phyloP scores from a whole-genome alignment of 2,329 filamentous ascomycete genomes.

The Botryosphaeria dothidea region DNA sequence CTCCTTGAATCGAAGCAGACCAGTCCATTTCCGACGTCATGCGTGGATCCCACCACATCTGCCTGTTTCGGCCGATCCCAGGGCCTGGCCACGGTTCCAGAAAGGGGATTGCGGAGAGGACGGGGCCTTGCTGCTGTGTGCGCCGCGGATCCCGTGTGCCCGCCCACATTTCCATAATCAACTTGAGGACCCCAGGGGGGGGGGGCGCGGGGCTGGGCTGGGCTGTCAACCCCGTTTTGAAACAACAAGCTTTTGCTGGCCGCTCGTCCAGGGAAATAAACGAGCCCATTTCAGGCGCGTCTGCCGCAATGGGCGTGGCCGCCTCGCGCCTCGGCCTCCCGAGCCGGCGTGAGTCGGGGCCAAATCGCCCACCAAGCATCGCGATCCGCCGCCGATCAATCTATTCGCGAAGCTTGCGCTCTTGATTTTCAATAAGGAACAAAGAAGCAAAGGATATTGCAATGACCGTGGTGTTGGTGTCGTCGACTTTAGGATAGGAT shows the following conservation, averaged over 20 bases:
- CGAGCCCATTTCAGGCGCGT: neutral
- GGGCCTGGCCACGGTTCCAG: neutral
- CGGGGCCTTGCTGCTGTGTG: neutral
- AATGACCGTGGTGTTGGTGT: too few relatives aligned
- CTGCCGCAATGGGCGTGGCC: neutral
- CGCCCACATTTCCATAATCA: constrained; percentile 3
- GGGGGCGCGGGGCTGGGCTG: neutral
- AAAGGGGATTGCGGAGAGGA: neutral
- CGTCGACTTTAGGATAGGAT: neutral
- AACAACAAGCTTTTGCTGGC: neutral
- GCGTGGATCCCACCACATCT: neutral
- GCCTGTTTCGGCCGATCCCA: neutral
- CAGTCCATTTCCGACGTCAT: neutral
- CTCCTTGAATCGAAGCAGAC: neutral
- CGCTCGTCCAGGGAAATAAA: neutral
- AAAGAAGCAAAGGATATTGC: too few relatives aligned
- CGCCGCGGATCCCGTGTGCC: neutral
- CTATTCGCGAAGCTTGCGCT: neutral
- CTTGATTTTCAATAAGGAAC: too few relatives aligned
- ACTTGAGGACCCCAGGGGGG: neutral
- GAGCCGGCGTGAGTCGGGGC: too few relatives aligned
- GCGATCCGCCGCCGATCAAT: constrained; percentile 2
- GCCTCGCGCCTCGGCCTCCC: neutral
- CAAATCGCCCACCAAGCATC: neutral
- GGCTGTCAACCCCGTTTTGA: neutral